A percentile compares a stretch with the other conserved stretches of the same genome.
Evolutionary conservation across 1,284 basidiomycete genomes (phyloP).

Genomic region (Athelia sp.): DNA sequence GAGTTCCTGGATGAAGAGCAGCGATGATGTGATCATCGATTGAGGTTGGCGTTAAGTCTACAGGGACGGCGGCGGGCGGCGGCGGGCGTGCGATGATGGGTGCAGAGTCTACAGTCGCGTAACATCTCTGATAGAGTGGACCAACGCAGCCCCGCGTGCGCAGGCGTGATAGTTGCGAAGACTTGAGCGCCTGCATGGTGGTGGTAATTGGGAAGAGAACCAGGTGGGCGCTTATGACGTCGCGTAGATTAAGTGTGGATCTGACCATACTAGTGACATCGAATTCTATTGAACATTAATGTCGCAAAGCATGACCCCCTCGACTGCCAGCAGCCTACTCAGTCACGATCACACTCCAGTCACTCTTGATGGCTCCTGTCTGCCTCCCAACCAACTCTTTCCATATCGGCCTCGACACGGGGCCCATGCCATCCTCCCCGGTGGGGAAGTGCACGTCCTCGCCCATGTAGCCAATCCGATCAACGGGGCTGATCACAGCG

Average conservation of each 20-base stretch:
- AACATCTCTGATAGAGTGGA: too few species aligned
- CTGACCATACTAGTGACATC: too few species aligned
- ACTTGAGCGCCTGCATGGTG: background rate
- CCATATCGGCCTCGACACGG: slow-evolving; percentile 79
- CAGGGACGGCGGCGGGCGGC: background rate
- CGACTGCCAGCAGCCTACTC: slow-evolving; percentile 16
- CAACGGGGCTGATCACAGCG: slow-evolving; percentile 79
- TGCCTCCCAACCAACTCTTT: slow-evolving; percentile 88
- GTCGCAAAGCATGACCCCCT: too few species aligned
- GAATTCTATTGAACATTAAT: too few species aligned
- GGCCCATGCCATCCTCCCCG: slow-evolving; percentile 85
- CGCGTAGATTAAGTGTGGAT: too few species aligned
- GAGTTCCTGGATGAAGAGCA: background rate
- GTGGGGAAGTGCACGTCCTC: slow-evolving; percentile 83
- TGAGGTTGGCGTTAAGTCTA: background rate
- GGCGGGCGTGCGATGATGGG: background rate
- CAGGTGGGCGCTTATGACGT: too few species aligned
- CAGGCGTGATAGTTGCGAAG: background rate
- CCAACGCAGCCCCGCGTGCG: too few species aligned
- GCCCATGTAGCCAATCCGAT: slow-evolving; percentile 85
- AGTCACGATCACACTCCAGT: slow-evolving; percentile 70
- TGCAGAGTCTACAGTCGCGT: slow-evolving; percentile 1
- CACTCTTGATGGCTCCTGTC: slow-evolving; percentile 77
- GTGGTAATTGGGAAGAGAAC: background rate
- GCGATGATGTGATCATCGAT: background rate